phyloP scores from a whole-genome alignment of 768 basidiomycete genomes.

The Calocybe cyanea region DNA sequence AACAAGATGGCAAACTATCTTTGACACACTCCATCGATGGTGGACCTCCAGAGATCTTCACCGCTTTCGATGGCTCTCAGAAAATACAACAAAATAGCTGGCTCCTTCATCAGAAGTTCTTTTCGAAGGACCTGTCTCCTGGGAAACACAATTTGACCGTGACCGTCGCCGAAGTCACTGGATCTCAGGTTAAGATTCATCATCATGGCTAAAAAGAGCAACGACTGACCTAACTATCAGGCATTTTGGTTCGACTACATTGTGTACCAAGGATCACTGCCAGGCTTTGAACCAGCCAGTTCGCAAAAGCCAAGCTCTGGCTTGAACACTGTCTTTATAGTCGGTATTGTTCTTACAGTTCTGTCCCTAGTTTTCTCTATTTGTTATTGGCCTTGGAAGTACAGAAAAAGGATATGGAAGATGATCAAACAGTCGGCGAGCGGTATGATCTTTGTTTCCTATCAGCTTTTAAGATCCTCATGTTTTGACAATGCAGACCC shows the following conservation, averaged over 20 bases:
- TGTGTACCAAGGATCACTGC: background rate
- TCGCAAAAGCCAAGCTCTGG: no score
- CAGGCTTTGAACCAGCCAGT: no score
- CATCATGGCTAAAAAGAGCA: background rate
- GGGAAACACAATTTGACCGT: slow-evolving; percentile 7
- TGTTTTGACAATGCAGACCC: no score
- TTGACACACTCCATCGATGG: slow-evolving; percentile 5
- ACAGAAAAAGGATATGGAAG: no score
- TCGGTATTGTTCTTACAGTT: no score
- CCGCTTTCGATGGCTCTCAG: background rate
- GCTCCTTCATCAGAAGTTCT: slow-evolving; percentile 6
- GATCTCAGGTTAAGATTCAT: background rate
- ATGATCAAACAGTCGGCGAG: no score
- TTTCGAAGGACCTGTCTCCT: background rate
- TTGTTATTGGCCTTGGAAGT: no score
- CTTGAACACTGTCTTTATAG: no score
- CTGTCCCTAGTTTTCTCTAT: no score
- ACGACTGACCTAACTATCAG: background rate
- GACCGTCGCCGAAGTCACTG: slow-evolving; percentile 1
- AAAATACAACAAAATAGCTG: background rate
- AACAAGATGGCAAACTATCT: slow-evolving; percentile 1
- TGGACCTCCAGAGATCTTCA: background rate
- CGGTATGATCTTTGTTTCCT: no score
- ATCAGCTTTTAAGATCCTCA: no score
- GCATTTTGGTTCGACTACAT: background rate